Percentiles rank a stretch among this genome's conserved stretches.
Conservation (phyloP, 768 basidiomycete species). For the Leccinum incarnatum region DNA sequence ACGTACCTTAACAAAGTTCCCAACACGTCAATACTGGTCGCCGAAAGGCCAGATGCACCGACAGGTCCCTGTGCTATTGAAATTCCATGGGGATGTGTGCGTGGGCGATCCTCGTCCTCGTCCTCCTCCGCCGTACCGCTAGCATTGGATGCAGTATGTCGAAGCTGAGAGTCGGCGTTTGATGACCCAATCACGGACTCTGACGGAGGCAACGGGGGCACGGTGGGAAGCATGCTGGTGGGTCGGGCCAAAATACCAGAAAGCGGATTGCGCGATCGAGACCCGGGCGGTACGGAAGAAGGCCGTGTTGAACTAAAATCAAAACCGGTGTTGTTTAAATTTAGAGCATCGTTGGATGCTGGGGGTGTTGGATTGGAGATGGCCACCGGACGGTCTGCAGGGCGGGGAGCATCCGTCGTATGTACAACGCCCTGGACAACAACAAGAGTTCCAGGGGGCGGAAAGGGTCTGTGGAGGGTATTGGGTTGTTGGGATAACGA, state of each 20-base stretch:
- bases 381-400: conserved; percentile 22
- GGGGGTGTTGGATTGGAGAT: conserved; percentile 10
- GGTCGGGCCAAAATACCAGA: conserved; percentile 41
- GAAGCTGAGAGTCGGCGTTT: conserved; percentile 2
- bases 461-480: conserved; percentile 46
- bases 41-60: conserved; percentile 46
- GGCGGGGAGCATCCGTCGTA: conserved; percentile 61
- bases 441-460: conserved; percentile 74
- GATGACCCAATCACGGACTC: conserved; percentile 7
- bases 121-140: conserved; percentile 8
- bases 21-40: conserved; percentile 77
- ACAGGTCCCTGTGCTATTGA: conserved; percentile 27
- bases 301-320: conserved; percentile 13
- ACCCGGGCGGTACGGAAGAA: conserved; percentile 27
- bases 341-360: conserved; percentile 1
- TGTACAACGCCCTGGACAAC: conserved; percentile 84
- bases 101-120: conserved; percentile 17
- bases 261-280: conserved; percentile 33
- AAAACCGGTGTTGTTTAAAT: conserved; percentile 5
- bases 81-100: conserved; percentile 20
- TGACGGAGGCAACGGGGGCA: conserved; percentile 9
- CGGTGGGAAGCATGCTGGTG: conserved; percentile 30
- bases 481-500: conserved; percentile 23
- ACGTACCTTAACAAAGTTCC: conserved; percentile 78
- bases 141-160: not conserved